Conservation (phyloP, 1,284 basidiomycete species). For the Ceratobasidium sp. region DNA sequence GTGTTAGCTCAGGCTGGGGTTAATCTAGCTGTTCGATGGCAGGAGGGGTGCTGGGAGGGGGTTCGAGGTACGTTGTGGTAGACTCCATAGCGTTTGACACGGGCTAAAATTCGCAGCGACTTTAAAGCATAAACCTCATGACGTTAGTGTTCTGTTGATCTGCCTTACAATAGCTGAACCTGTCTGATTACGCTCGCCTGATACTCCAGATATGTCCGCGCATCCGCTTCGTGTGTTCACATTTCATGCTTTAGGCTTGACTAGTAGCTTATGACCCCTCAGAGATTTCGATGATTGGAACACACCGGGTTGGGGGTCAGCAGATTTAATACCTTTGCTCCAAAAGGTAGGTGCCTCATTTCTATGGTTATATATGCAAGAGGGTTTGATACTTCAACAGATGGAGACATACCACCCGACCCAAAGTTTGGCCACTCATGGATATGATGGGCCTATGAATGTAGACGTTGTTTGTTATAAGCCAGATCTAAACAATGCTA, state of each 20-base stretch:
- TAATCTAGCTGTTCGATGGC: background rate
- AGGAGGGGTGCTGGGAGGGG: conserved; percentile 1
- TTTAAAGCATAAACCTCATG: conserved; percentile 16
- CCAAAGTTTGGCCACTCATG: background rate
- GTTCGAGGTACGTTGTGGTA: background rate
- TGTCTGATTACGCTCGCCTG: background rate
- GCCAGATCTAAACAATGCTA: background rate
- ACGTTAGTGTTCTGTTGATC: background rate
- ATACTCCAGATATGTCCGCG: background rate
- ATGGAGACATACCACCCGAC: conserved; percentile 1
- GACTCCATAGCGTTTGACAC: too few species aligned
- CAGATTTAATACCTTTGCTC: conserved; percentile 8
- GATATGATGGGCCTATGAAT: conserved; percentile 12
- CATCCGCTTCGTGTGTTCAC: background rate
- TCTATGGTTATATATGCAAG: background rate
- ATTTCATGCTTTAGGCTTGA: background rate
- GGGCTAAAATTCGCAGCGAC: background rate
- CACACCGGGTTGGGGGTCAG: conserved; percentile 7
- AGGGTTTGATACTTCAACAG: background rate
- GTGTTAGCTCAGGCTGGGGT: too few species aligned
- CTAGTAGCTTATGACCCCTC: background rate
- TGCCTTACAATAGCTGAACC: background rate
- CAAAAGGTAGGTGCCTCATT: background rate
- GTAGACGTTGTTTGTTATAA: background rate
- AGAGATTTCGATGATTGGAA: conserved; percentile 24